Conservation (phyloP, 164 flowering plant species). For the Akebia trifoliata region DNA sequence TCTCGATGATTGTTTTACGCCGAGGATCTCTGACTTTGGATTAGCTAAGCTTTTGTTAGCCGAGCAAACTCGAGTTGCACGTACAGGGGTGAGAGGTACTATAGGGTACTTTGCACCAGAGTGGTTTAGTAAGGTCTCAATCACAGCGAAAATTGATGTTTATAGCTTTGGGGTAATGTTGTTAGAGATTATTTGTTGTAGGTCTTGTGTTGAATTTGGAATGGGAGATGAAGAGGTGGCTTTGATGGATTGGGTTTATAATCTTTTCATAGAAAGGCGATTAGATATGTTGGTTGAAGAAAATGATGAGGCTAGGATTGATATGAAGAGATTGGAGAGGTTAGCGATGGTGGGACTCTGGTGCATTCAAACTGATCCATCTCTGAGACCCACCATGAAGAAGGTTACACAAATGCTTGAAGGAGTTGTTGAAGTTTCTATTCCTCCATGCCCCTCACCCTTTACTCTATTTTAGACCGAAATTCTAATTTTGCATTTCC, state of each 20-base stretch:
- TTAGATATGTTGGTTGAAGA: neutral
- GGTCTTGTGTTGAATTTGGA: conserved; percentile 1
- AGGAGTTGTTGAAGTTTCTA: neutral
- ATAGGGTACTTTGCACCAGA: conserved; percentile 16
- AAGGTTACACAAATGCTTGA: no score
- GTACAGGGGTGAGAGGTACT: conserved; percentile 12
- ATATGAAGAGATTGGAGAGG: conserved; percentile 2
- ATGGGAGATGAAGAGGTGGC: neutral
- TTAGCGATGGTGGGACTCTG: neutral
- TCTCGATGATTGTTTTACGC: conserved; percentile 12
- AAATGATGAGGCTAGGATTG: neutral
- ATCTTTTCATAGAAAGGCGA: neutral
- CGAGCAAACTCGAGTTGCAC: conserved; percentile 1
- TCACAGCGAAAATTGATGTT: conserved; percentile 12
- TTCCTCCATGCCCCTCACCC: no score
- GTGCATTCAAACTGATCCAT: no score
- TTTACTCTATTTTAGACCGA: no score
- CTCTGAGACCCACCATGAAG: no score
- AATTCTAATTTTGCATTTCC: no score
- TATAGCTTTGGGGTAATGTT: conserved; percentile 11
- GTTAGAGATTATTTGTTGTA: conserved; percentile 3
- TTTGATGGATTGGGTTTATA: conserved; percentile 8
- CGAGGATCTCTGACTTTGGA: conserved; percentile 21
- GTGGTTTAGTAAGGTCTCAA: conserved; percentile 9
- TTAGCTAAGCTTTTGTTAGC: conserved; percentile 9